Base-by-base conservation (phyloP, 257 asterid species). In the Galeopsis tetrahit region DNA sequence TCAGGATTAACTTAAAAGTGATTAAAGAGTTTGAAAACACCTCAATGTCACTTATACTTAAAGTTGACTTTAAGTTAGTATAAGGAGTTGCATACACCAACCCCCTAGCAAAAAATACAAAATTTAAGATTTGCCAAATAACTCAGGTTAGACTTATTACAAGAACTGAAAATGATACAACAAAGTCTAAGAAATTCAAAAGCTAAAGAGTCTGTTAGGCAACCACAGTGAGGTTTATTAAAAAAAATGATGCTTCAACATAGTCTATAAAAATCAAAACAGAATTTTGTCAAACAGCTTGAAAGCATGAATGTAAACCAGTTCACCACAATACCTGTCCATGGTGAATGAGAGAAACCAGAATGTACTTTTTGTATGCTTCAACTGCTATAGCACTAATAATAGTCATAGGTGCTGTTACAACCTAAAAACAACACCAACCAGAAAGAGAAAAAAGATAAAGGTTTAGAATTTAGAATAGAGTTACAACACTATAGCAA, bases 361-460 rank as follows among this genome's bases (percentile, higher is more conserved):
- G 83, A 35, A 89, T 83, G 82, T 89, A 90, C 74, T 91, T 91
- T 69, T 94, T 94, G 92, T 91, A 94, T 52, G 99, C 99, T 85
- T 91, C 98, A 85, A 94, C 88, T 57, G 96, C 93, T 78, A 89
- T 94, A 55, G 97, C 89, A 85, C 90, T 91, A 64, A 88, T 55
- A 72, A 80, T 66, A 72, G 92, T 6, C 99, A 95, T 95, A 53
- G 99, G 98, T 75, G 98, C 94, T 36, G 99, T 92, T 48, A 95
- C 99, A 71, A 88, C 99, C 99, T 95, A 77, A 71, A 81, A 74
- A 56, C 39, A 63, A 64, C 7, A 56, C 52, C 69, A 70, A 70
- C 21, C 56, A 42, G 66, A 78, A 64, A 68, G 44, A 71, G 52
- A 3, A 42, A 56, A 64, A 9, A 10, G 40, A 71, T 6, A 55